Evolutionary conservation across 345 rosid genomes (phyloP).

Genomic region (Murraya koenigii): DNA sequence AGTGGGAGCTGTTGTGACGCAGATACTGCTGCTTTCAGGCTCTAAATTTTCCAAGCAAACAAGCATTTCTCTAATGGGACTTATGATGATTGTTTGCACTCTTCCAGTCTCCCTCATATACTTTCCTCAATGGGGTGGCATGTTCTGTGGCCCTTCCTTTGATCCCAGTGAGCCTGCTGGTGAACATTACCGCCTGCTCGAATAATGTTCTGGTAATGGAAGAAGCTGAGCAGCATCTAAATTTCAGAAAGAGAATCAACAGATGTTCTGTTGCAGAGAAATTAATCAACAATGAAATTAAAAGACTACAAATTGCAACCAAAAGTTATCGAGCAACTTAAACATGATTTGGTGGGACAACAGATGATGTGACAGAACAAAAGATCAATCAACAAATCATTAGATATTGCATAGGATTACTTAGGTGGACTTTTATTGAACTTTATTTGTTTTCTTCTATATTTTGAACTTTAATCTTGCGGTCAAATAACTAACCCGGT

Average conservation of each 20-base stretch:
- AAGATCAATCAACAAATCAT: no score
- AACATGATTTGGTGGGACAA: neutral
- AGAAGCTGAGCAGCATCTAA: neutral
- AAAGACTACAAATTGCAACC: no score
- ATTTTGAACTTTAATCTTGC: neutral
- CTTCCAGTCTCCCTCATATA: constrained; percentile 46
- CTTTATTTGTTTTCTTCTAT: no score
- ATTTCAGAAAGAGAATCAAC: no score
- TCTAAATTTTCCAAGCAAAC: constrained; percentile 42
- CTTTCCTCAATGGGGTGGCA: constrained; percentile 67
- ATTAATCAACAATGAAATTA: no score
- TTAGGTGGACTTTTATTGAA: neutral
- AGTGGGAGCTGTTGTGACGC: constrained; percentile 68
- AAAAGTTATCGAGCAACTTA: neutral
- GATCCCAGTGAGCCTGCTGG: neutral
- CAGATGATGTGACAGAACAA: neutral
- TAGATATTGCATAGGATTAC: neutral
- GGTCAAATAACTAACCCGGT: neutral
- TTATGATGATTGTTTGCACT: constrained; percentile 55
- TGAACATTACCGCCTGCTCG: constrained; percentile 36
- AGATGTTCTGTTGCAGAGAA: neutral
- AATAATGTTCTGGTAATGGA: neutral
- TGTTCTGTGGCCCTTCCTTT: constrained; percentile 49
- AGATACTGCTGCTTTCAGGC: constrained; percentile 64
- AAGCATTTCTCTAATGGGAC: constrained; percentile 86